Percentiles rank a stretch among this genome's conserved stretches.
Evolutionary conservation across 306 rosid species (phyloP).

Genomic region (Prinsepia uniflora): DNA sequence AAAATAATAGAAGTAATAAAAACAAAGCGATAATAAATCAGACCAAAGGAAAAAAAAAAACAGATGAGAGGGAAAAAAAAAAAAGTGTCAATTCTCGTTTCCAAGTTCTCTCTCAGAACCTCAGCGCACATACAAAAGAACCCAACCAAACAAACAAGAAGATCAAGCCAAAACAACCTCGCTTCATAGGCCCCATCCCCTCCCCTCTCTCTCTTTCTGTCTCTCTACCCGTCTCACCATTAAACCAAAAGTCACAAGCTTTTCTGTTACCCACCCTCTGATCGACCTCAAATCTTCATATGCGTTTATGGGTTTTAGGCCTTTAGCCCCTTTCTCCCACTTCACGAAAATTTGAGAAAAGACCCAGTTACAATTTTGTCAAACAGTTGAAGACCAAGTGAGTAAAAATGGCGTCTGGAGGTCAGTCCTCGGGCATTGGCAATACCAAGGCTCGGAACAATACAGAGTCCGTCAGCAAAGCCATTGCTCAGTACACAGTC

Average conservation of each 20-base stretch:
- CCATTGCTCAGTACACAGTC: conserved; percentile 87
- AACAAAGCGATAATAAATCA: background rate
- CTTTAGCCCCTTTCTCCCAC: background rate
- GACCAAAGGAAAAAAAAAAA: background rate
- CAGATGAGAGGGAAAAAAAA: background rate
- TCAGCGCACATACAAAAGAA: background rate
- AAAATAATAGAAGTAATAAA: background rate
- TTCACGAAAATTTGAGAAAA: background rate
- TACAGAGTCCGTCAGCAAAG: conserved; percentile 60
- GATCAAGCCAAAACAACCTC: background rate
- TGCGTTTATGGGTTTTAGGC: background rate
- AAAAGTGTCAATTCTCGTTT: background rate
- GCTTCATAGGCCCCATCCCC: background rate
- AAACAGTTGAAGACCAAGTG: conserved; percentile 1
- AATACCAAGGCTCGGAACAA: conserved; percentile 19
- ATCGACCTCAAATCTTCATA: background rate
- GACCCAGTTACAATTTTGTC: background rate
- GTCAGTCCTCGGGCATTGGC: conserved; percentile 40
- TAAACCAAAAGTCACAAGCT: background rate
- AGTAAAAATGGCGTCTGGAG: conserved; percentile 40
- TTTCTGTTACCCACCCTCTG: background rate
- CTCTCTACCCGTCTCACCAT: background rate
- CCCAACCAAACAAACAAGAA: background rate
- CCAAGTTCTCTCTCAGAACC: background rate
- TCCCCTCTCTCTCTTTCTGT: background rate